These are phyloP conservation scores for Monosporascus sp. DNA, from an alignment of 2,329 filamentous ascomycete species.

Conservation along the genomic window DNA sequence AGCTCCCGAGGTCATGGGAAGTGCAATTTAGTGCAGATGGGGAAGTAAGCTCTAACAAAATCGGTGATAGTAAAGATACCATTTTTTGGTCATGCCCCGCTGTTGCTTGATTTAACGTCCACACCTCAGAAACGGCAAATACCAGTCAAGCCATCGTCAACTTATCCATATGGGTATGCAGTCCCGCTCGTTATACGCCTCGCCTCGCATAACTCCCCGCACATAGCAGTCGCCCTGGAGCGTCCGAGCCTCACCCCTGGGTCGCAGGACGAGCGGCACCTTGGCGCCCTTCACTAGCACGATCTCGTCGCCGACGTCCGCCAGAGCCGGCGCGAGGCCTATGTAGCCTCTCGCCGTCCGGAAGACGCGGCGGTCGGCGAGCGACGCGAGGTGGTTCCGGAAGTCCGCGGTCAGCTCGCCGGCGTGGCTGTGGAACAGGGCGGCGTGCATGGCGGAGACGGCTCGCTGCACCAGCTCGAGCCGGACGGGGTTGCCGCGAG, in stretches of 20 bases:
- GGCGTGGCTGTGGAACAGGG: conserved; percentile 7
- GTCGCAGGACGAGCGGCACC: conserved; percentile 11
- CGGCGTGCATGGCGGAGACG: conserved; percentile 5
- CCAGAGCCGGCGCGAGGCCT: conserved; percentile 12
- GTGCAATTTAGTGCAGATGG: no score
- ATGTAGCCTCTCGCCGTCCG: conserved; percentile 13
- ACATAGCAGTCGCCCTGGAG: conserved; percentile 15
- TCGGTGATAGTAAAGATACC: no score
- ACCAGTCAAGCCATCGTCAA: background rate
- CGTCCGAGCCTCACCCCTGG: conserved; percentile 7
- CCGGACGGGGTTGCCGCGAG: conserved; percentile 6
- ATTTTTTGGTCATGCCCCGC: no score
- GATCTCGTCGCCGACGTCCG: conserved; percentile 11
- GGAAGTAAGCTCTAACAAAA: no score
- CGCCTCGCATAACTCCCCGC: conserved; percentile 12
- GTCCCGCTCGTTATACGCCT: conserved; percentile 13
- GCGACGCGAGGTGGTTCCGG: conserved; percentile 10
- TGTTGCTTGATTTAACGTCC: no score
- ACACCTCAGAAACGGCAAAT: background rate
- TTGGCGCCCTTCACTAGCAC: conserved; percentile 12
- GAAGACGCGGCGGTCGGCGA: conserved; percentile 11
- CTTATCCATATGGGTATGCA: conserved; percentile 10
- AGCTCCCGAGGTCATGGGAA: no score
- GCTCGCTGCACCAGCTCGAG: conserved; percentile 6
- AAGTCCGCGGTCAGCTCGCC: conserved; percentile 14